Base-by-base conservation (phyloP, 75 land plant genomes). In the Cunninghamia lanceolata region DNA sequence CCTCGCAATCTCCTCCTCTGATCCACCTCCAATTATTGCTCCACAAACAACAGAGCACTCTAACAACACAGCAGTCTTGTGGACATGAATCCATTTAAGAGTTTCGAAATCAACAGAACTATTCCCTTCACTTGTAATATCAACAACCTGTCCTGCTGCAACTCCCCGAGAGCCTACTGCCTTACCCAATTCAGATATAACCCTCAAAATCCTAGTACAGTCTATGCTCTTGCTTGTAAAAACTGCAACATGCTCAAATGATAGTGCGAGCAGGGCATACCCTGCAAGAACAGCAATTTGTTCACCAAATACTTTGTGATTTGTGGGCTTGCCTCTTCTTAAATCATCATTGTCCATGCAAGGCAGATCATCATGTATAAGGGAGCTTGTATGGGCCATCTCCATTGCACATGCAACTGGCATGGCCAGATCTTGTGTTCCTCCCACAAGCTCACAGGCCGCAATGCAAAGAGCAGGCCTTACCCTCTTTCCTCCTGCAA, bases 401-500 rank as follows among this genome's bases (percentile, higher is more conserved):
- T 94, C 96, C 63, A 95, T 52, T 50, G 94, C 95, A 50, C 94
- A 79, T 11, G 96, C 96, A 16, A 95, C 88, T 11, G 91, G 87
- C 90, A 94, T 85, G 80, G 94, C 94, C 3, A 66, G 74, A 11
- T 82, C 87, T 39, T 92, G 84, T 79, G 53, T 76, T 84, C 93
- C 97, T 6, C 95, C 94, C 50, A 93, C 89, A 46, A 95, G 91
- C 88, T 95, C 96, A 56, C 93, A 94, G 2, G 96, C 85, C 15
- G 97, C 97, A 14, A 94, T 83, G 84, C 97, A 95, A 39, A 95
- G 90, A 4, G 90, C 89, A 8, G 95, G 94, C 30, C 95, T 93
- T 78, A 86, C 43, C 1, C 82, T 88, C 83, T 86, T 85, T 7
- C 89, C 89, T 52, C 90, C 89, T 16, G 83, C 90, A 4, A 89